Evolutionary conservation across 306 rosid genomes (phyloP).

Genomic region (Rosa rugosa): DNA sequence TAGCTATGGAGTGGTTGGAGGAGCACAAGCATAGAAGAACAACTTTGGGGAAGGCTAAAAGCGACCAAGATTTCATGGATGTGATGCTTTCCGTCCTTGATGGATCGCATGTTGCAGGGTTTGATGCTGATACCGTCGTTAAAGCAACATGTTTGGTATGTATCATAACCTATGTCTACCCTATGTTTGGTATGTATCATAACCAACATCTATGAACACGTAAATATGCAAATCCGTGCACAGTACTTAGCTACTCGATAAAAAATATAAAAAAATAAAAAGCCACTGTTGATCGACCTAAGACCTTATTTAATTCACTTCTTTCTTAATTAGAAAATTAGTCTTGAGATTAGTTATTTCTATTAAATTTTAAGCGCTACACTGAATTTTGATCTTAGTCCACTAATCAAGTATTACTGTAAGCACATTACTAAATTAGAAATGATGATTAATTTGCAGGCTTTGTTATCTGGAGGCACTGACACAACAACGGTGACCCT

Average conservation of each 20-base stretch:
- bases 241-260: too few relatives aligned
- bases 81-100: conserved; percentile 33
- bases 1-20: conserved; percentile 24
- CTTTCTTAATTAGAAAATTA: too few relatives aligned
- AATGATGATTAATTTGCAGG: conserved; percentile 22
- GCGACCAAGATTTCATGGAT: conserved; percentile 44
- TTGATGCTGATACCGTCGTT: conserved; percentile 34
- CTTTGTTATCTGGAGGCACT: conserved; percentile 36
- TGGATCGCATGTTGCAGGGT: conserved; percentile 9
- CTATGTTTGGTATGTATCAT: conserved; percentile 24
- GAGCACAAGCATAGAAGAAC: conserved; percentile 31
- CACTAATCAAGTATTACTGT: too few relatives aligned
- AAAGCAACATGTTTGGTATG: conserved; percentile 40
- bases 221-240: too few relatives aligned
- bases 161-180: not conserved
- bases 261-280: too few relatives aligned
- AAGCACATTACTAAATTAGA: not conserved
- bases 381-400: too few relatives aligned
- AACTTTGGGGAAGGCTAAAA: not conserved
- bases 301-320: too few relatives aligned
- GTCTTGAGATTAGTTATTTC: too few relatives aligned
- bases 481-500: conserved; percentile 52
- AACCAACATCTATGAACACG: not conserved
- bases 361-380: not conserved
- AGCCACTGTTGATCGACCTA: too few relatives aligned